Base-by-base conservation (phyloP, 2,329 filamentous ascomycete genomes). In the Pseudocercospora fijiensis region DNA sequence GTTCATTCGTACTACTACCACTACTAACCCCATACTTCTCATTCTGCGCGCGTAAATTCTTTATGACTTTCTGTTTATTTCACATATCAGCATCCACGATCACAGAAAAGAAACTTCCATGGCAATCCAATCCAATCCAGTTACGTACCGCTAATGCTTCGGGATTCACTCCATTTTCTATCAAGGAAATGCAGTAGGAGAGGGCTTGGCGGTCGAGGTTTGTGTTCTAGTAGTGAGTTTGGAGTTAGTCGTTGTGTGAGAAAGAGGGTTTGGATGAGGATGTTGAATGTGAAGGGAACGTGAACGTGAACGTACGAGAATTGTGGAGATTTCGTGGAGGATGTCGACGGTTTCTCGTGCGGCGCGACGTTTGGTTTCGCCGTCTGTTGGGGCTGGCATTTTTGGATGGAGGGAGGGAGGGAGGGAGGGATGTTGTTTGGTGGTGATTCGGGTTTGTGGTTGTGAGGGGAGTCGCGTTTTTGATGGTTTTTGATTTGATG, bases 81-180 rank as follows among this genome's bases (percentile, higher is more conserved):
- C 16, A n/a, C 16, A 16, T 41, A 41, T 41, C 16, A 41, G 37
- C 37, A 18, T 41, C 37, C n/a, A n/a, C n/a, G n/a, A n/a, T n/a
- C n/a, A n/a, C n/a, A n/a, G n/a, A n/a, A n/a, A n/a, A n/a, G n/a
- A n/a, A n/a, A n/a, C n/a, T n/a, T n/a, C n/a, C n/a, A n/a, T n/a
- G n/a, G n/a, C n/a, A n/a, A n/a, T n/a, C n/a, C n/a, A n/a, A n/a
- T n/a, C n/a, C n/a, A n/a, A n/a, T n/a, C n/a, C n/a, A n/a, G n/a
- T n/a, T n/a, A 81, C 91, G 74, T 84, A 98, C 95, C 24, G 94
- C 93, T 30, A 99, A 82, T 0, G 94, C 95, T 76, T 98, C 94
- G 0, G 95, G 95, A 75, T 96, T 96, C 28, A 98, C 92, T 13
- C 95, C 95, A 74, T 96, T 96, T 79, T 99, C 95, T 71, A 99